These are phyloP conservation scores for Beauveria caledonica DNA, from an alignment of 2,329 filamentous ascomycete species.

Conservation along the genomic window DNA sequence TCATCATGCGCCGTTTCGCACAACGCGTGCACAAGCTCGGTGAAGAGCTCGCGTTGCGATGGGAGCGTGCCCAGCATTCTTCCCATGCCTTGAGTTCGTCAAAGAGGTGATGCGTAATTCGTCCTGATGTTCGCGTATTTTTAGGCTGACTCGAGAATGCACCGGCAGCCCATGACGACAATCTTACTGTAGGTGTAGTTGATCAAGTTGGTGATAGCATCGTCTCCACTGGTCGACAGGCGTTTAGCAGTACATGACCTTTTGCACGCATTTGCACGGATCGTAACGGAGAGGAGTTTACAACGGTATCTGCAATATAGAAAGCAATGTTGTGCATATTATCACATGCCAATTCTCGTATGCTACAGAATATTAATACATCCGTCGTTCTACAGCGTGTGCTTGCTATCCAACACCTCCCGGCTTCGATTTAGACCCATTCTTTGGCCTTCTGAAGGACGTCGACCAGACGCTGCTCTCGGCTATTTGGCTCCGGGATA, in stretches of 20 bases:
- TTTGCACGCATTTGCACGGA: background rate
- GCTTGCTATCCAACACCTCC: background rate
- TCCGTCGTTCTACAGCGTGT: background rate
- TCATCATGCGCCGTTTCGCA: conserved; percentile 11
- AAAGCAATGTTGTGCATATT: background rate
- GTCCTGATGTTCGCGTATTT: background rate
- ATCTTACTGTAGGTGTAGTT: background rate
- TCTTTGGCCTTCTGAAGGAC: conserved; percentile 57
- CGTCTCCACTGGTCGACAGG: background rate
- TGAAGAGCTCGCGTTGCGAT: conserved; percentile 37
- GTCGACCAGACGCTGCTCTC: conserved; percentile 74
- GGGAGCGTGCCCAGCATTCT: conserved; percentile 17
- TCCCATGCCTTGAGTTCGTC: background rate
- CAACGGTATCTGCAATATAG: background rate
- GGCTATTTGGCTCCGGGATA: conserved; percentile 62
- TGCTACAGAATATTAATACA: conserved; percentile 8
- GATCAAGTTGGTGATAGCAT: background rate
- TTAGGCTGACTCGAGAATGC: background rate
- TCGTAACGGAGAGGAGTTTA: background rate
- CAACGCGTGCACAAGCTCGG: conserved; percentile 39
- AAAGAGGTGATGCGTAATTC: background rate
- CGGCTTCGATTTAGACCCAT: conserved; percentile 44
- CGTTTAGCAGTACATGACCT: background rate
- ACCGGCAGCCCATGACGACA: background rate
- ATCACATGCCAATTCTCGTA: background rate